Conservation (phyloP, 371 early-diverging fungal species). For the Dinochytrium kinnereticum region DNA sequence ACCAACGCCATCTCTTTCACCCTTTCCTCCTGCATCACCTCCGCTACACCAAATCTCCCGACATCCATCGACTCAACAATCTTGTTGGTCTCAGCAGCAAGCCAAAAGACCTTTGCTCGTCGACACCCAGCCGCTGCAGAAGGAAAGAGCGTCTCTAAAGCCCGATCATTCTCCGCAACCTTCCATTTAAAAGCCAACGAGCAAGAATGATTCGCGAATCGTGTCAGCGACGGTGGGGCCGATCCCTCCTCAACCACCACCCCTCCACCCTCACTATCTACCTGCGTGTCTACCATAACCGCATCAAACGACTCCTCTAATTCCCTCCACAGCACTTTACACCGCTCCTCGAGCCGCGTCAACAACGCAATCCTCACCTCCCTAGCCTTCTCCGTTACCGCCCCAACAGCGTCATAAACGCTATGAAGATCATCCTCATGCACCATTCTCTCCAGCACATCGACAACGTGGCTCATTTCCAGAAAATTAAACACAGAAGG, state of each 20-base stretch:
- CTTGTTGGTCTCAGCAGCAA: not conserved
- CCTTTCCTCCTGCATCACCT: not conserved
- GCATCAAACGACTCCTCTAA: not conserved
- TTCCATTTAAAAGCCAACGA: not conserved
- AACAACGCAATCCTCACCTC: not conserved
- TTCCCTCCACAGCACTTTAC: not conserved
- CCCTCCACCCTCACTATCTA: too few relatives aligned
- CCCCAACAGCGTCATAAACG: not conserved
- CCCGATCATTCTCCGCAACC: not conserved
- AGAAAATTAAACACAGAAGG: not conserved
- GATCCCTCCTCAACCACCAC: not conserved
- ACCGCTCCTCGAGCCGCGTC: not conserved
- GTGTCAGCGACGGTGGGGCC: not conserved
- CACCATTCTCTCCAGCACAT: not conserved
- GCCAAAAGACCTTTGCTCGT: constrained; percentile 1
- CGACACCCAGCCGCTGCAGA: not conserved
- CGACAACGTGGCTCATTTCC: not conserved
- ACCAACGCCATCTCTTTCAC: not conserved
- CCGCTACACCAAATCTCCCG: not conserved
- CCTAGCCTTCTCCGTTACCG: not conserved
- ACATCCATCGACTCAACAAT: not conserved
- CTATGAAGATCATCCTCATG: not conserved
- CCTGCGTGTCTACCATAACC: not conserved
- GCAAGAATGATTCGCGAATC: not conserved
- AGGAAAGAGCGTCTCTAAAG: not conserved